Conservation (phyloP, 495 filamentous ascomycete genomes). For the Penicillium simplicissimum region DNA sequence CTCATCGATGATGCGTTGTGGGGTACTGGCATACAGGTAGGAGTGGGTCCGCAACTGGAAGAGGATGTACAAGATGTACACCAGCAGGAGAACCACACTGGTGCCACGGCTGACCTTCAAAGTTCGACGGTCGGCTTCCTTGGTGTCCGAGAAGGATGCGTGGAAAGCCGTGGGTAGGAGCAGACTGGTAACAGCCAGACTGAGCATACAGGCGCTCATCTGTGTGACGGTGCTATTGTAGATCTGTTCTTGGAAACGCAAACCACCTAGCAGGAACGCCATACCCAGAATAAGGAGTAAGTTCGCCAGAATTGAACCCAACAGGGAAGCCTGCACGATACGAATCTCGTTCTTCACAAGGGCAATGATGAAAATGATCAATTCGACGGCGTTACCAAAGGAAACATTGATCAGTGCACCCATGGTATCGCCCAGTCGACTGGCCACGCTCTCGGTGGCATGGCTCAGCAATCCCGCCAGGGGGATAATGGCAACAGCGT, state of each 20-base stretch:
- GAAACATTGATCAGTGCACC: constrained; percentile 84
- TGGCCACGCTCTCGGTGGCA: constrained; percentile 81
- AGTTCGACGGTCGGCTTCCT: constrained; percentile 64
- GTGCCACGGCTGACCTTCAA: constrained; percentile 86
- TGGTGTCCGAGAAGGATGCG: constrained; percentile 70
- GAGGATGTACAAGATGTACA: constrained; percentile 82
- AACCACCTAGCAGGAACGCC: constrained; percentile 82
- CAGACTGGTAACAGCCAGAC: constrained; percentile 84
- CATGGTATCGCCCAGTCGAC: constrained; percentile 74
- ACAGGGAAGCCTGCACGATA: constrained; percentile 84
- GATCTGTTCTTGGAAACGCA: constrained; percentile 87
- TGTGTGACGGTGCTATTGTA: constrained; percentile 95
- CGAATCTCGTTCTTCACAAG: constrained; percentile 69
- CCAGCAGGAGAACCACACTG: constrained; percentile 81
- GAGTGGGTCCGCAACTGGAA: constrained; percentile 92
- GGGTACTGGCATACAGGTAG: constrained; percentile 88
- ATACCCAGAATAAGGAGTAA: constrained; percentile 86
- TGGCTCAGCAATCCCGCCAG: constrained; percentile 76
- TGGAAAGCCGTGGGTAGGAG: constrained; percentile 88
- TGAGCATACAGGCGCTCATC: constrained; percentile 91
- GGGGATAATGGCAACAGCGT: constrained; percentile 81
- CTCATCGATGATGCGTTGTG: constrained; percentile 86
- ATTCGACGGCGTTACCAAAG: constrained; percentile 86
- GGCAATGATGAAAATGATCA: constrained; percentile 71
- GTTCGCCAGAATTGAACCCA: constrained; percentile 88